A percentile compares a stretch with the other conserved stretches of the same genome.
Conservation (phyloP, 1,284 basidiomycete genomes). For the Mycena sp. region DNA sequence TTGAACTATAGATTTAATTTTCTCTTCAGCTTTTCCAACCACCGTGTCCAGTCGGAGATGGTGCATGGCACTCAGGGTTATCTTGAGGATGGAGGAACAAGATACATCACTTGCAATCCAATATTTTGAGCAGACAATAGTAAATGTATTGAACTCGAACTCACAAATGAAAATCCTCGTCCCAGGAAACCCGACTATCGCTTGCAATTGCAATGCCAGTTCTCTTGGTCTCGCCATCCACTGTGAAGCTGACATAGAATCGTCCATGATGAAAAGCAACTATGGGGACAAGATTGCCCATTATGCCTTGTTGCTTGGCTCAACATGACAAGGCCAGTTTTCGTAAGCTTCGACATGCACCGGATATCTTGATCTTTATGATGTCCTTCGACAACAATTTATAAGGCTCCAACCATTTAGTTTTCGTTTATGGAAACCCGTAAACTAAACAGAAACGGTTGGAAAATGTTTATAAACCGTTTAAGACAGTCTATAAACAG, state of each 20-base stretch:
- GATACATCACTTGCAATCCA: background rate
- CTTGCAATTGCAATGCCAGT: background rate
- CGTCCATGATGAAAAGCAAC: background rate
- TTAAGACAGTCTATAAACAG: too few relatives aligned
- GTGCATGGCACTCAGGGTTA: constrained; percentile 10
- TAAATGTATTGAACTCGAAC: background rate
- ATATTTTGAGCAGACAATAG: background rate
- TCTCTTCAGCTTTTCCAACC: background rate
- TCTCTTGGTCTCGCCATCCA: background rate
- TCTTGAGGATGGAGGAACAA: background rate
- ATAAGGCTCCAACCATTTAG: too few relatives aligned
- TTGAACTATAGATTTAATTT: background rate
- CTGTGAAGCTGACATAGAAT: background rate
- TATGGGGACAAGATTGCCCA: too few relatives aligned
- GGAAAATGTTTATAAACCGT: too few relatives aligned
- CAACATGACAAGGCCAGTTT: too few relatives aligned
- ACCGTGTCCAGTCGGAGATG: constrained; percentile 2
- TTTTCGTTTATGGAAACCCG: too few relatives aligned
- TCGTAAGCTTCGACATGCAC: too few relatives aligned
- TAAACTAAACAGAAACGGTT: too few relatives aligned
- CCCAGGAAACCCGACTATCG: constrained; percentile 6
- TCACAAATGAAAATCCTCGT: constrained; percentile 18
- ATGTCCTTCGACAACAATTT: too few relatives aligned
- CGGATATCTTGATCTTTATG: too few relatives aligned
- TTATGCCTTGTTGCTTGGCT: too few relatives aligned